Base-by-base conservation (phyloP, 1,284 basidiomycete genomes). In the Leccinum subrobustum region DNA sequence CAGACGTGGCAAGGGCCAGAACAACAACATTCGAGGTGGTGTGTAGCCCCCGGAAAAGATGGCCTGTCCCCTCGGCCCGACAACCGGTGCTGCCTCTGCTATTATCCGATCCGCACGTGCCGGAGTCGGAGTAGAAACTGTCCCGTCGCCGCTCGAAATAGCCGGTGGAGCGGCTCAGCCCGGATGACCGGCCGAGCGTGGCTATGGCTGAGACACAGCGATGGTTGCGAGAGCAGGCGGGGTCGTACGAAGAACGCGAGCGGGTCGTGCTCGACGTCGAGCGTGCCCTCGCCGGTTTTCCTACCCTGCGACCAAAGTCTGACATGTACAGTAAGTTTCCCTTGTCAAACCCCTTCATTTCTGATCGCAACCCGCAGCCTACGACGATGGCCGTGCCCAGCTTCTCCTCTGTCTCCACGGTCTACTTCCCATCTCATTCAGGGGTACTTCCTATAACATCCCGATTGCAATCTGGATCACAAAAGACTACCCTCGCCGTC, bases 321-420 rank as follows among this genome's bases (percentile, higher is more conserved):
- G 95, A 97, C 71, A 87, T 95, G 8, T 97, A 96, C 83, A 98
- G 93, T 95, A 75, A 73, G 76, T 75, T 60, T 18, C 14, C 14
- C 23, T 51, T 20, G 39, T 52, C 60, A 31, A 31, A 6, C 39
- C 2, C 51, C 3, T 39, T 27, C 52, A 14, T 56, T 3, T 35
- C 35, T 65, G 56, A 67, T 47, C 59, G n/a, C 47, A 11, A 33
- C 11, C 50, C 52, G 52, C 65, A 95, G 93, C 92, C 1, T 96
- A 92, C 78, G 95, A 99, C 76, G 95, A 98, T 67, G 96, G 96
- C 31, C 87, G 96, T 42, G 90, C 93, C 0, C 92, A 95, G 68
- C 83, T 98, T 7, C 83, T 99, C 14, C 85, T 99, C 60, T 94
- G 91, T 61, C 68, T 98, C 1, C 91, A 96, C 68, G 97, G 97